Evolutionary conservation across 768 basidiomycete genomes (phyloP).

Genomic region (Boletus pseudo-olivaceus): DNA sequence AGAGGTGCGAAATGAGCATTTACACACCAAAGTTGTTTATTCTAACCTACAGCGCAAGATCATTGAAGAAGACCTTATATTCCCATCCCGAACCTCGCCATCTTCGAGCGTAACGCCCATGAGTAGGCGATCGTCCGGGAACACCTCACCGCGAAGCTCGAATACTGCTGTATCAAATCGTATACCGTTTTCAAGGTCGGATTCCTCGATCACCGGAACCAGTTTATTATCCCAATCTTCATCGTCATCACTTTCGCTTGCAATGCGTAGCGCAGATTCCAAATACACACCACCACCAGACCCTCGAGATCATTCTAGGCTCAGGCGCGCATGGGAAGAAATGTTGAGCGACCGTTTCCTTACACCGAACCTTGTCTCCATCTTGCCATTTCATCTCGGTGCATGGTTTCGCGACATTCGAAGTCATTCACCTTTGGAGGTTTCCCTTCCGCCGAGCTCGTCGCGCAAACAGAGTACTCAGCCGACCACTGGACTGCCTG

Average conservation of each 20-base stretch:
- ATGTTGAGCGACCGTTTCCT: constrained; percentile 63
- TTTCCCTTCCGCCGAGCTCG: constrained; percentile 57
- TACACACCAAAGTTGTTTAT: background rate
- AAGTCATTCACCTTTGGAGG: constrained; percentile 44
- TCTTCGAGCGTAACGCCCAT: constrained; percentile 3
- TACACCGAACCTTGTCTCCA: constrained; percentile 47
- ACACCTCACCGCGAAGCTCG: constrained; percentile 27
- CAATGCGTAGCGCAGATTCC: constrained; percentile 8
- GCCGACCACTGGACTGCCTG: constrained; percentile 14
- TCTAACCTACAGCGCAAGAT: constrained; percentile 40
- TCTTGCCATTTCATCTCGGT: constrained; percentile 66
- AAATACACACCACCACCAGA: constrained; percentile 30
- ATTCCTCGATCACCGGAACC: constrained; percentile 15
- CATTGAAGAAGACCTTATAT: constrained; percentile 71
- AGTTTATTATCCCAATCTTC: constrained; percentile 15
- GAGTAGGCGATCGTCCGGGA: constrained; percentile 16
- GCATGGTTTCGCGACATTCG: constrained; percentile 53
- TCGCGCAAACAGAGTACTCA: constrained; percentile 18
- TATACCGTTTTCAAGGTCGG: constrained; percentile 21
- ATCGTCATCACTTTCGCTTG: constrained; percentile 21
- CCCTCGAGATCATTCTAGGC: constrained; percentile 59
- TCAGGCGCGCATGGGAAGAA: constrained; percentile 62
- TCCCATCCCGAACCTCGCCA: constrained; percentile 44
- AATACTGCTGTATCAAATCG: constrained; percentile 23
- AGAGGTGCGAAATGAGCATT: constrained; percentile 45